A percentile compares a stretch with the other conserved stretches of the same genome.
phyloP scores from a whole-genome alignment of 768 basidiomycete species.

The Pleurotus salmoneostramineus region DNA sequence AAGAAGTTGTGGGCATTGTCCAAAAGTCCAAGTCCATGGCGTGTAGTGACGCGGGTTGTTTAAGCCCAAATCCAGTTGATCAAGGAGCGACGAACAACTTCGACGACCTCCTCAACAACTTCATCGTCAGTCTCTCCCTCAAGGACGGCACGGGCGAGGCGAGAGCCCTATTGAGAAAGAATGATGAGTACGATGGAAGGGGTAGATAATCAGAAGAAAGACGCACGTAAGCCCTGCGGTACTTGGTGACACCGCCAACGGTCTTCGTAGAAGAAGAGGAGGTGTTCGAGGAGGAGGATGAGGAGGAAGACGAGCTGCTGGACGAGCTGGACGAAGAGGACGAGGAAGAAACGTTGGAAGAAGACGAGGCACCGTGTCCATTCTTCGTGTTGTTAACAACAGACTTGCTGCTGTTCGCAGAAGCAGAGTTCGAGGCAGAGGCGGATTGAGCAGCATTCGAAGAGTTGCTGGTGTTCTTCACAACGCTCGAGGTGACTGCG shows the following conservation, averaged over 20 bases:
- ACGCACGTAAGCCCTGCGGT: constrained; percentile 3
- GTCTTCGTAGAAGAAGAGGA: neutral
- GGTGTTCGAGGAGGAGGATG: neutral
- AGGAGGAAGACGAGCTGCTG: neutral
- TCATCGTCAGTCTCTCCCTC: neutral
- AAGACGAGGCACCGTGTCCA: neutral
- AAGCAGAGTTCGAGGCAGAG: neutral
- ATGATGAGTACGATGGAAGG: neutral
- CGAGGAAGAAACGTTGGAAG: neutral
- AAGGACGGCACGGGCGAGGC: constrained; percentile 4
- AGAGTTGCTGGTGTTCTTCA: neutral
- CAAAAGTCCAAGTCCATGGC: too few species aligned
- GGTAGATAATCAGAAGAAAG: neutral
- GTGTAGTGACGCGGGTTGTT: neutral
- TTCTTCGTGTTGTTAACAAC: neutral
- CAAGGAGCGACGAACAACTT: constrained; percentile 7
- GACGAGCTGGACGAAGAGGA: neutral
- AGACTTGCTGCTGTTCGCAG: neutral
- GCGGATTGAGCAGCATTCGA: neutral
- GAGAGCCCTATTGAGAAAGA: neutral
- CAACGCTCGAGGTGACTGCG: neutral
- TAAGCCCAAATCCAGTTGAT: constrained; percentile 7
- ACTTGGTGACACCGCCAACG: neutral
- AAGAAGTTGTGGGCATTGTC: neutral
- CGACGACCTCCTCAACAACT: constrained; percentile 6